phyloP scores from a whole-genome alignment of 805 yeast species.

The Candida succiphila region DNA sequence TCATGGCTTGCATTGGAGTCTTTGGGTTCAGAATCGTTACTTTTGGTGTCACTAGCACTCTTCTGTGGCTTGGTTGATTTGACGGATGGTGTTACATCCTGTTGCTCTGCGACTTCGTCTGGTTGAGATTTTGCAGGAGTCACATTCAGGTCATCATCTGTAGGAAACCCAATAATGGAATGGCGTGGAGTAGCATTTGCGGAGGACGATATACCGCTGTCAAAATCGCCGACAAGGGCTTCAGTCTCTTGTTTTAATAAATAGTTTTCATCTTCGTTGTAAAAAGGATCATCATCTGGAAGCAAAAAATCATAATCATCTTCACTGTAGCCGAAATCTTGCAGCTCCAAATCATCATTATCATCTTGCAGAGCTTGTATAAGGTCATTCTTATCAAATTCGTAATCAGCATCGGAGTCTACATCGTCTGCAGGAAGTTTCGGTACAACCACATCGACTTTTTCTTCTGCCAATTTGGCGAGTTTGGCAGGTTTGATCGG shows the following conservation, averaged over 20 bases:
- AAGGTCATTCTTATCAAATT: slow-evolving; percentile 39
- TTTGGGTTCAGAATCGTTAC: too few relatives aligned
- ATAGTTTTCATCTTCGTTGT: slow-evolving; percentile 16
- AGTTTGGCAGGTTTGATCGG: slow-evolving; percentile 10
- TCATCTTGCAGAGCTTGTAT: slow-evolving; percentile 27
- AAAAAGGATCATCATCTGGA: slow-evolving; percentile 16
- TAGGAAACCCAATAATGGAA: slow-evolving; percentile 13
- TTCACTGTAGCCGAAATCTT: slow-evolving; percentile 23
- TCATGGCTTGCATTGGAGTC: too few relatives aligned
- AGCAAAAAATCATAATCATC: slow-evolving; percentile 21
- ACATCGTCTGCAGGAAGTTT: slow-evolving; percentile 33
- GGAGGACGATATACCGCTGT: slow-evolving; percentile 13
- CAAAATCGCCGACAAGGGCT: slow-evolving; percentile 30
- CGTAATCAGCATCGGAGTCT: slow-evolving; percentile 57
- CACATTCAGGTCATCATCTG: background rate
- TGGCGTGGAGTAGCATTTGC: slow-evolving; percentile 21
- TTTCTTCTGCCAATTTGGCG: slow-evolving; percentile 16
- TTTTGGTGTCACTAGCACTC: background rate
- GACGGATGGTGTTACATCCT: too few relatives aligned
- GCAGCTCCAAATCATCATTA: slow-evolving; percentile 26
- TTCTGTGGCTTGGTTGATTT: background rate
- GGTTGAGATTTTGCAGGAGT: too few relatives aligned
- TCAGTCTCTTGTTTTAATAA: slow-evolving; percentile 31
- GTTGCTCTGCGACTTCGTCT: too few relatives aligned
- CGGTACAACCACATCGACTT: slow-evolving; percentile 35